Base-by-base conservation (phyloP, 257 asterid species). In the Fraxinus americana region DNA sequence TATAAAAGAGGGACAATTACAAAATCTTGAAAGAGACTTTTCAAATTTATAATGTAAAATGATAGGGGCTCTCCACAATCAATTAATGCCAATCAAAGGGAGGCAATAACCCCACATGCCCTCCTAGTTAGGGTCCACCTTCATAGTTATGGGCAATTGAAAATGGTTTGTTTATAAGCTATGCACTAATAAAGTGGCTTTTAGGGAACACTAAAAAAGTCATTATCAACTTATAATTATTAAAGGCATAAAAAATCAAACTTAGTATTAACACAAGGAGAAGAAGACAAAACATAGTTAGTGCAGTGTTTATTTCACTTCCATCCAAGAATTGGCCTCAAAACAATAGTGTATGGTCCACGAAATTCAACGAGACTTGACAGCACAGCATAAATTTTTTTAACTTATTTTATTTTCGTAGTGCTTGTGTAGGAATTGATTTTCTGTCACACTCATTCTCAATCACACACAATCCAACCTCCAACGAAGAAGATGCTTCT, bases 91-190 rank as follows among this genome's bases (percentile, higher is more conserved):
- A 77, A 82, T 74, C 78, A 67, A 74, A 73, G 73, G 78, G 83
- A 74, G 82, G 75, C 86, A 86, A 21, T 35, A 66, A 45, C 80
- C 87, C 84, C 83, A 83, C 87, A 61, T 71, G 59, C 39, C 69
- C 71, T 70, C 75, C 82, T 41, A 77, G 52, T 77, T 77, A 29
- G 45, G 52, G 70, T 52, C 70, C 59, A 41, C 19, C 21, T 45
- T 41, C 4, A 79, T 66, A 54, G 14, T 54, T 67, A 77, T 27
- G 12, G 32, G 5, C 19, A 48, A 41, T 61, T 25, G 45, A 19
- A 38, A 35, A 57, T 34, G 21, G 27, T 27, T 12, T 10, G 2
- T 61, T 63, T 10, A 7, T 23, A 10, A 12, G 32, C 16, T 63
- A 9, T 25, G 67, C 69, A 23, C 69, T 11, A 63, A 63, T 25